Base-by-base conservation (phyloP, 192 early-diverging fungal species). In the Rhizophagus sp. region DNA sequence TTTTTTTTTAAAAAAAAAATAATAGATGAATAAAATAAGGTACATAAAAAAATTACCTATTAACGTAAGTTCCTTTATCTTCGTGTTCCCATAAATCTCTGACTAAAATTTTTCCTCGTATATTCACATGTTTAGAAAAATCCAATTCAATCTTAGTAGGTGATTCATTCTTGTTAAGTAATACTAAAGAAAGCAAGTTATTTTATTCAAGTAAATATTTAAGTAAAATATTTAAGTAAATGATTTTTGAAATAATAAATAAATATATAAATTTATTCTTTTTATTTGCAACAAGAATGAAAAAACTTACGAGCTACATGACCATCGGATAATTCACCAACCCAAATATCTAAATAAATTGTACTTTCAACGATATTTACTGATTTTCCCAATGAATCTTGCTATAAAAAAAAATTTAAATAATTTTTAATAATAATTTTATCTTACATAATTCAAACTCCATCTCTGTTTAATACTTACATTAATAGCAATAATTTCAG, bases 401-500 rank as follows among this genome's bases (percentile, higher is more conserved):
- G 91, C 67, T 69, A 69, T 13, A 69, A 7, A 9, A 69, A 34
- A 34, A 69, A 30, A 30, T 30, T 30, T 30, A 30, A 30, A 34
- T 39, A 69, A 8, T 41, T 41, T 41, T 39, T n/a, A n/a, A n/a
- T 22, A 39, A 22, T 57, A 17, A 57, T 57, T 57, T 57, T 19
- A 19, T 57, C 19, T 57, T 22, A 36, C 3, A 36, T 19, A 22
- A 22, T 19, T 36, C 22, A 41, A 69, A 19, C 41, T 69, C 4
- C 6, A 8, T 30, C n/a, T n/a, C n/a, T n/a, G n/a, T n/a, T 36
- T 36, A 27, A 57, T 57, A 19, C 67, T 36, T 41, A 69, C 67
- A 64, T 90, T 90, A 69, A 92, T 77, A 9, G 84, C 87, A 75
- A 92, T 90, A 30, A 91, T 83, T 25, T 91, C 87, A 13, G 62